phyloP scores from a whole-genome alignment of 2,329 filamentous ascomycete species.

The Cercospora berteroae region DNA sequence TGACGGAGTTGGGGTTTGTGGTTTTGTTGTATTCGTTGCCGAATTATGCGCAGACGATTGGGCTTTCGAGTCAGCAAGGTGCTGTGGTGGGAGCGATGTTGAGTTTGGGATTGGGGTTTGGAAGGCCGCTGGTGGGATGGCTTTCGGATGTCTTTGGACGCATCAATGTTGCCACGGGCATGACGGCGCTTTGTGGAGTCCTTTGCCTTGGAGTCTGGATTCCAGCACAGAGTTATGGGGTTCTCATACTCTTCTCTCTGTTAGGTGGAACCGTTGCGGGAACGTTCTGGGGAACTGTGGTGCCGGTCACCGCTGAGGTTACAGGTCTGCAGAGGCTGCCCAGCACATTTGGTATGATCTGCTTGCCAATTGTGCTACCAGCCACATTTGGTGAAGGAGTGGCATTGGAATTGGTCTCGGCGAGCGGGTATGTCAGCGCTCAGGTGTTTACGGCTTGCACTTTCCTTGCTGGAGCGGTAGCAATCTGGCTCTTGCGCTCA shows the following conservation, averaged over 20 bases:
- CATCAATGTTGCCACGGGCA: conserved; percentile 29
- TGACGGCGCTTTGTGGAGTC: conserved; percentile 28
- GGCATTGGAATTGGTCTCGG: conserved; percentile 28
- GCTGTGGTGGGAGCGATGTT: conserved; percentile 29
- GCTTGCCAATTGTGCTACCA: conserved; percentile 28
- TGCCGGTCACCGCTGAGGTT: conserved; percentile 32
- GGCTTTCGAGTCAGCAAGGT: conserved; percentile 25
- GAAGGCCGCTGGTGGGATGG: conserved; percentile 27
- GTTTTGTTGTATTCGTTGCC: conserved; percentile 30
- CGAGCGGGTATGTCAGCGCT: conserved; percentile 49
- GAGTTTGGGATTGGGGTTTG: conserved; percentile 31
- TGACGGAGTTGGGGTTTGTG: conserved; percentile 31
- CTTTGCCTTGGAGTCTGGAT: conserved; percentile 30
- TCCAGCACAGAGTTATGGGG: conserved; percentile 24
- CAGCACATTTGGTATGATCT: conserved; percentile 30
- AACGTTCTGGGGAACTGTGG: conserved; percentile 31
- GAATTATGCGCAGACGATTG: conserved; percentile 27
- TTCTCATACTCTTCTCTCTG: conserved; percentile 29
- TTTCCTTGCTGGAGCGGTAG: conserved; percentile 54
- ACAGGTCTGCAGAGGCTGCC: conserved; percentile 30
- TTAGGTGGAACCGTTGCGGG: conserved; percentile 25
- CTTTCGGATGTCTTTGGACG: conserved; percentile 27
- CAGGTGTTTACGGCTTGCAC: conserved; percentile 60
- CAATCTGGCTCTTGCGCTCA: conserved; percentile 53
- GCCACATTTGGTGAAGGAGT: conserved; percentile 32